Evolutionary conservation across 768 basidiomycete genomes (phyloP).

Genomic region (Mycena indigotica): DNA sequence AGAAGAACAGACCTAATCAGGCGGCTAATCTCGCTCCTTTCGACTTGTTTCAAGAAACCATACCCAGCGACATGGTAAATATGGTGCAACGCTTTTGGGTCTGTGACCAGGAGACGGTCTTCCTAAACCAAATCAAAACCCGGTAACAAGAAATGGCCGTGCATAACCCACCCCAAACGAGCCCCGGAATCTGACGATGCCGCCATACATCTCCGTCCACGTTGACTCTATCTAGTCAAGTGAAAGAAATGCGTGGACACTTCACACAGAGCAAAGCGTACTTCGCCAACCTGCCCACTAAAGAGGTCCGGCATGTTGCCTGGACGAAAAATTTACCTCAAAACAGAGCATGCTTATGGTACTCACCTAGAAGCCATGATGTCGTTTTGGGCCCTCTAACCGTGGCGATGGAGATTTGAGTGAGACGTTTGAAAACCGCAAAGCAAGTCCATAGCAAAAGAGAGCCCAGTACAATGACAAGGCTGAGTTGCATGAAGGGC

Average conservation of each 20-base stretch:
- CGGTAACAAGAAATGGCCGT: not conserved
- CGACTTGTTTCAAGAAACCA: slow-evolving; percentile 42
- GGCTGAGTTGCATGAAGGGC: slow-evolving; percentile 18
- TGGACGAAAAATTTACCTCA: slow-evolving; percentile 8
- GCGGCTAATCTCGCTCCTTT: slow-evolving; percentile 39
- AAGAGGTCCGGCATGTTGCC: slow-evolving; percentile 34
- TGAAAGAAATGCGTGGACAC: slow-evolving; percentile 10
- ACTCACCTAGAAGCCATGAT: slow-evolving; percentile 42
- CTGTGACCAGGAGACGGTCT: slow-evolving; percentile 47
- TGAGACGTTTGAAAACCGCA: slow-evolving; percentile 32
- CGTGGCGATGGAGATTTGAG: slow-evolving; percentile 37
- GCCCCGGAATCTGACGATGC: slow-evolving; percentile 40
- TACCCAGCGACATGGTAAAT: slow-evolving; percentile 48
- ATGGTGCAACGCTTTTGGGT: slow-evolving; percentile 51
- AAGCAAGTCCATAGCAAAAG: slow-evolving; percentile 24
- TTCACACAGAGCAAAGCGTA: slow-evolving; percentile 13
- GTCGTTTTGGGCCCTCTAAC: slow-evolving; percentile 39
- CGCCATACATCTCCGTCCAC: slow-evolving; percentile 48
- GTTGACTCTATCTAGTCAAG: slow-evolving; percentile 40
- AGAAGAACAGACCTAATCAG: slow-evolving; percentile 24
- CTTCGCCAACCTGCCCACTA: slow-evolving; percentile 38
- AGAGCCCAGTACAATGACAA: slow-evolving; percentile 10
- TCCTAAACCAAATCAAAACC: slow-evolving; percentile 30
- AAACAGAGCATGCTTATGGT: not conserved
- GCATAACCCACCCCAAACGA: slow-evolving; percentile 38